Percentiles rank a stretch among this genome's conserved stretches.
These are phyloP conservation scores for Umbelopsis isabellina DNA, from an alignment of 192 early-diverging fungal genomes.

Conservation along the genomic window DNA sequence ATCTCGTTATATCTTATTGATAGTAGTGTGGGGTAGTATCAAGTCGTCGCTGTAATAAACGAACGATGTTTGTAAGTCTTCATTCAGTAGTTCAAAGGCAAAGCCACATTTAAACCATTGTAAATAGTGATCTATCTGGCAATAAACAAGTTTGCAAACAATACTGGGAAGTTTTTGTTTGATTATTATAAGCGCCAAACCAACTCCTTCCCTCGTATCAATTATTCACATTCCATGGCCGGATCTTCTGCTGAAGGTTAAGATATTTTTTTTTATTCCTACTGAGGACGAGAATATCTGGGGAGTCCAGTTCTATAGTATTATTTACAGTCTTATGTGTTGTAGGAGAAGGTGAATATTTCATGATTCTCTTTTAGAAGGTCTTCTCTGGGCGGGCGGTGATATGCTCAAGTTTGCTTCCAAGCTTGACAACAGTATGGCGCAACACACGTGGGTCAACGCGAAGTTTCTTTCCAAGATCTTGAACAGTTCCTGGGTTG, in stretches of 20 bases:
- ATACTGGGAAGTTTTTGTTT: too few species aligned
- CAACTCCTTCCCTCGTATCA: neutral
- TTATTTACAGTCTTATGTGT: slow-evolving; percentile 18
- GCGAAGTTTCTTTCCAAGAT: slow-evolving; percentile 64
- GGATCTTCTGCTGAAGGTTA: neutral
- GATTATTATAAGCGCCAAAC: too few species aligned
- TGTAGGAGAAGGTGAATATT: neutral
- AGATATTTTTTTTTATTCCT: neutral
- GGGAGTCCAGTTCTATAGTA: slow-evolving; percentile 3
- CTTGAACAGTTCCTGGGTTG: slow-evolving; percentile 64
- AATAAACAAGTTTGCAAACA: too few species aligned
- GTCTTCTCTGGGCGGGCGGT: slow-evolving; percentile 55
- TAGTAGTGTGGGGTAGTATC: too few species aligned
- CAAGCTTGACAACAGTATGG: slow-evolving; percentile 71
- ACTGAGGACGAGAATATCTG: neutral
- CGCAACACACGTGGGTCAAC: slow-evolving; percentile 75
- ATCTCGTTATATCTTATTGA: too few species aligned
- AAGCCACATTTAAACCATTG: too few species aligned
- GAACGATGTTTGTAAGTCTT: too few species aligned
- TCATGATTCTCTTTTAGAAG: neutral
- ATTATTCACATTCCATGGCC: neutral
- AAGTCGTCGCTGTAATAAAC: too few species aligned
- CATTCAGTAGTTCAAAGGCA: too few species aligned
- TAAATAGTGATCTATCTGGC: too few species aligned
- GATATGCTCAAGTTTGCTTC: slow-evolving; percentile 65